Evolutionary conservation across 1,139 yeast genomes (phyloP).

Genomic region (Protomyces gravidus): DNA sequence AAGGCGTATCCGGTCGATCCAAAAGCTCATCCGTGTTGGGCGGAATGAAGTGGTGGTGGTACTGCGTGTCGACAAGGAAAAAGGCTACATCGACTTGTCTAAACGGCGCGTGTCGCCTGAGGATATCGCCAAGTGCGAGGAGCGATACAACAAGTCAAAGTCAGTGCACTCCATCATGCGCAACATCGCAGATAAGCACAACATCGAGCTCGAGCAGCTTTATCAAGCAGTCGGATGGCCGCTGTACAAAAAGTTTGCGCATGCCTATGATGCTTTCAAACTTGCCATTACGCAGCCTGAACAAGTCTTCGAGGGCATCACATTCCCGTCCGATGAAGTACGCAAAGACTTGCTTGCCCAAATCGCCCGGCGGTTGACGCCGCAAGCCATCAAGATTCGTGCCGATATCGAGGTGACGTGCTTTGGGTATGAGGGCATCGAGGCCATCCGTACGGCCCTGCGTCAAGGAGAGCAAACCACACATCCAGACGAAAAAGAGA

Average conservation of each 20-base stretch:
- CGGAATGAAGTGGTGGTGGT: slow-evolving; percentile 98
- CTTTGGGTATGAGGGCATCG: slow-evolving; percentile 95
- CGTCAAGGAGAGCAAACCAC: slow-evolving; percentile 53
- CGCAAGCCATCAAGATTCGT: slow-evolving; percentile 95
- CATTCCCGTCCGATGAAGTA: slow-evolving; percentile 54
- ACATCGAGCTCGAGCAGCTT: slow-evolving; percentile 75
- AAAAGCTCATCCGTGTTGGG: slow-evolving; percentile 95
- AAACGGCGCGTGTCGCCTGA: slow-evolving; percentile 98
- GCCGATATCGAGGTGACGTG: slow-evolving; percentile 98
- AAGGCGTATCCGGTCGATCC: slow-evolving; percentile 97
- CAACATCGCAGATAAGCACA: slow-evolving; percentile 96
- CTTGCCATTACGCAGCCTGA: slow-evolving; percentile 74
- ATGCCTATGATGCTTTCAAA: slow-evolving; percentile 96
- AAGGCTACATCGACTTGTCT: slow-evolving; percentile 93
- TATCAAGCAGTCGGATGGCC: slow-evolving; percentile 97
- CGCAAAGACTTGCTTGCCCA: slow-evolving; percentile 36
- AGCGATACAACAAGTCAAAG: slow-evolving; percentile 91
- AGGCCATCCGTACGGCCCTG: slow-evolving; percentile 88
- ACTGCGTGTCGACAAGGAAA: slow-evolving; percentile 97
- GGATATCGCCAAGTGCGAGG: slow-evolving; percentile 96
- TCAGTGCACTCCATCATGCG: slow-evolving; percentile 96
- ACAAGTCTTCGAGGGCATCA: slow-evolving; percentile 74
- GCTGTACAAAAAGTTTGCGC: slow-evolving; percentile 88
- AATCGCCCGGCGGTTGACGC: slow-evolving; percentile 88
- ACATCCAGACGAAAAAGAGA: slow-evolving; percentile 46